Evolutionary conservation across 352 stramenopile genomes (phyloP), one percentile per base, ranked within the genome.

Genomic region (Pythium chondricola): DNA sequence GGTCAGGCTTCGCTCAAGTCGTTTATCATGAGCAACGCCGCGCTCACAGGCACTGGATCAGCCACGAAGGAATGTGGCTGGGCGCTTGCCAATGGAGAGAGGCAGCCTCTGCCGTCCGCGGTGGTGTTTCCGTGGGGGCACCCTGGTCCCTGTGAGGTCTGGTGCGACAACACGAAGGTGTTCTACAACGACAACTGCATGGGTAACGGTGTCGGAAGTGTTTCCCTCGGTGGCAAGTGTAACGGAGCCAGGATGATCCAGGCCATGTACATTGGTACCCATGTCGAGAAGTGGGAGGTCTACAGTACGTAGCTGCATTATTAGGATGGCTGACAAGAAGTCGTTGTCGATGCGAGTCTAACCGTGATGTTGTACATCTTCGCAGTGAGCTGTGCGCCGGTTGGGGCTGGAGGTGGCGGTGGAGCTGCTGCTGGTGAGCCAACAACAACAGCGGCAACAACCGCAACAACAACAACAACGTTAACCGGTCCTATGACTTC

Each of bases 251-350:
- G 24, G 1, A 39, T 46, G 11, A 29, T 47, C 37, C 48, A 55
- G 37, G 48, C 25, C 48, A 55, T 55, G 48, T 48, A 55, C 48
- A 17, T 55, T 14, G 46, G 46, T 18, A 38, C 27, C 3, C 46
- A 53, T 32, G 35, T 53, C 2, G 24, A 32, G 22, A 44, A 44
- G 22, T 53, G 46, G 46, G 44, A 52, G n/a, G 44, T 52, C 2
- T 51, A 51, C 43, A 31, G 8, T n/a, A 51, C 41, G 25, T 51
- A 31, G 17, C 25, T 13, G n/a, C n/a, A n/a, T n/a, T n/a, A n/a
- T n/a, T n/a, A n/a, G n/a, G n/a, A n/a, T n/a, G n/a, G n/a, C n/a
- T n/a, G n/a, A n/a, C n/a, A n/a, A n/a, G n/a, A n/a, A n/a, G n/a
- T n/a, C n/a, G n/a, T n/a, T n/a, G n/a, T n/a, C n/a, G n/a, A n/a